Evolutionary conservation across 106 monocot species (phyloP).

Genomic region (Chionographis japonica): DNA sequence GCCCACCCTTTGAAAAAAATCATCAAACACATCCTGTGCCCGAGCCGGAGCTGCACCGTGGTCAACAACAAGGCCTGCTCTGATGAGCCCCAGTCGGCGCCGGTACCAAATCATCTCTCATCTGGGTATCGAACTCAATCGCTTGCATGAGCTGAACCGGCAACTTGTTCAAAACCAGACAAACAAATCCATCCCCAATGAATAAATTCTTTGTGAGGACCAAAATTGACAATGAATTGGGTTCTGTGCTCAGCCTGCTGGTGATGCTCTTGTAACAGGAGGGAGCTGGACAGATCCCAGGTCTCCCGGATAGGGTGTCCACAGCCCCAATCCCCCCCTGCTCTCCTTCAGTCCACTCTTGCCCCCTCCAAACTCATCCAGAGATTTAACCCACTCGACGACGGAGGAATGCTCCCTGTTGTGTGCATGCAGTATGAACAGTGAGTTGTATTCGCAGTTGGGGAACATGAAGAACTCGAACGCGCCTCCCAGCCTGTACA

Average conservation of each 20-base stretch:
- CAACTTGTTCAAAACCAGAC: too few species aligned
- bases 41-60: too few species aligned
- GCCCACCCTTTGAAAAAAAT: too few species aligned
- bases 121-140: too few species aligned
- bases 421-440: conserved; percentile 80
- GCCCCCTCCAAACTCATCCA: conserved; percentile 60
- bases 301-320: conserved; percentile 80
- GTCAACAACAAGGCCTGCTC: too few species aligned
- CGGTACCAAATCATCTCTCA: too few species aligned
- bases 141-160: too few species aligned
- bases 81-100: too few species aligned
- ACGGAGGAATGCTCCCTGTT: conserved; percentile 85
- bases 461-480: conserved; percentile 95
- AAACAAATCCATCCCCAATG: too few species aligned
- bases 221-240: too few species aligned
- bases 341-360: conserved; percentile 62
- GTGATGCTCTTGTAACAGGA: conserved; percentile 55
- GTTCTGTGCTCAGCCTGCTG: conserved; percentile 42
- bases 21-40: too few species aligned
- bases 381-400: conserved; percentile 84
- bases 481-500: conserved; percentile 56
- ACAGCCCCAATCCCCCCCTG: conserved; percentile 84
- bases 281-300: conserved; percentile 71
- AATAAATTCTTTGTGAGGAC: too few species aligned
- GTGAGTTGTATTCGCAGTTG: conserved; percentile 96